Evolutionary conservation across 495 filamentous ascomycete genomes (phyloP), one percentile per base, ranked within the genome.

Genomic region (Oleoguttula mirabilis): DNA sequence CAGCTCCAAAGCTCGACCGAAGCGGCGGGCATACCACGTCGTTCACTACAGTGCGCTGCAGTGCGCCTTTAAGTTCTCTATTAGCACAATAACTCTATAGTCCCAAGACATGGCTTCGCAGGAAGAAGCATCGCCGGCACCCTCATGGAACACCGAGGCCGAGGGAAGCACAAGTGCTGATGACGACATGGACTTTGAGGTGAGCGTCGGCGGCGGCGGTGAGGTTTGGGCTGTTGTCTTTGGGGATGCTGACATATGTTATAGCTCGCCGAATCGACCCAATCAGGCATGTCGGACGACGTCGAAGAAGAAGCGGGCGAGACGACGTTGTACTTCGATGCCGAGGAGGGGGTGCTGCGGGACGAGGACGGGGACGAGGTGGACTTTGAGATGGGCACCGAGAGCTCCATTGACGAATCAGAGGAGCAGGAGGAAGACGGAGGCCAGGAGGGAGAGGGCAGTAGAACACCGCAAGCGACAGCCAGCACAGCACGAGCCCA

Each of bases 171-270:
- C 16, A 14, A 30, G 8, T 14, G 66, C 67, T 24, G 67, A 75
- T 51, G 61, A 69, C 46, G 70, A 72, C 53, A 69, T 64, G 66
- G 71, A 62, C 48, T 65, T 47, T 54, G 63, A 60, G 39, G 43
- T 52, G 21, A 36, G 38, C 24, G 10, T 11, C 4, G 14, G n/a
- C 6, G 38, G n/a, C n/a, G n/a, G n/a, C n/a, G n/a, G n/a, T n/a
- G n/a, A n/a, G n/a, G n/a, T n/a, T n/a, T n/a, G n/a, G n/a, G n/a
- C n/a, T n/a, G n/a, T n/a, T n/a, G n/a, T n/a, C n/a, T n/a, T n/a
- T n/a, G n/a, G n/a, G n/a, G n/a, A n/a, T n/a, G n/a, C n/a, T n/a
- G n/a, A n/a, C n/a, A n/a, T n/a, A n/a, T n/a, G n/a, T 25, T 36
- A 16, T 38, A 49, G 41, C 24, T 36, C 4, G 43, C 37, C 4